These are phyloP conservation scores for Pholiota molesta DNA, from an alignment of 768 basidiomycete species.

Conservation along the genomic window DNA sequence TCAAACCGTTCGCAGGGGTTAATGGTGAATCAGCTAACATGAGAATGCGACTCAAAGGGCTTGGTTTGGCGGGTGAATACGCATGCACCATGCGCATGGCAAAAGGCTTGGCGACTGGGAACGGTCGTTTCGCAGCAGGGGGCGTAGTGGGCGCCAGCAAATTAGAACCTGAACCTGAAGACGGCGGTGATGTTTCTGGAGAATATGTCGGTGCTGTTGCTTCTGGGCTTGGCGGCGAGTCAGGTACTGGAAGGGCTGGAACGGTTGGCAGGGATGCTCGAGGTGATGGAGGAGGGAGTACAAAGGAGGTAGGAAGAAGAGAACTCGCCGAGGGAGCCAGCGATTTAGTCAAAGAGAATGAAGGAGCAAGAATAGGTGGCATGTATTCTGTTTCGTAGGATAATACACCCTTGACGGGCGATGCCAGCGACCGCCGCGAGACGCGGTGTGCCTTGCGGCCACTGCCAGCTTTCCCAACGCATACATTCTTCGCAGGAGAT, in stretches of 20 bases:
- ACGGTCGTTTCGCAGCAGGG: slow-evolving; percentile 44
- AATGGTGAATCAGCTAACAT: slow-evolving; percentile 68
- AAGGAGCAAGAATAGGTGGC: slow-evolving; percentile 33
- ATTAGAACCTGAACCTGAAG: slow-evolving; percentile 10
- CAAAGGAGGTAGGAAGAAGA: slow-evolving; percentile 70
- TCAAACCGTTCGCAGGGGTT: slow-evolving; percentile 38
- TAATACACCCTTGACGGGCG: slow-evolving; percentile 36
- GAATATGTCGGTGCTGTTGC: slow-evolving; percentile 11
- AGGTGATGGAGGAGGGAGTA: slow-evolving; percentile 79
- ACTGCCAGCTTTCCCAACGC: slow-evolving; percentile 48
- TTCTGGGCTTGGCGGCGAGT: slow-evolving; percentile 2
- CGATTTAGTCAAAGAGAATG: slow-evolving; percentile 34
- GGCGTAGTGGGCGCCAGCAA: slow-evolving; percentile 32
- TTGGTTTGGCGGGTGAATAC: slow-evolving; percentile 81
- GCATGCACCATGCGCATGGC: slow-evolving; percentile 75
- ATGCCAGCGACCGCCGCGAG: slow-evolving; percentile 46
- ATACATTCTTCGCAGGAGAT: slow-evolving; percentile 30
- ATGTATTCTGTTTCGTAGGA: slow-evolving; percentile 47
- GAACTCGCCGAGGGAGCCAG: slow-evolving; percentile 35
- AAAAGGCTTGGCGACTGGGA: slow-evolving; percentile 74
- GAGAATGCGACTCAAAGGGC: slow-evolving; percentile 78
- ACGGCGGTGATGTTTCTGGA: slow-evolving; percentile 18
- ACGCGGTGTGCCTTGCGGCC: slow-evolving; percentile 48
- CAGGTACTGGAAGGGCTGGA: slow-evolving; percentile 34
- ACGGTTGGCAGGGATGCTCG: slow-evolving; percentile 62